Base-by-base conservation (phyloP, 345 rosid species). In the Limnanthes douglasii region DNA sequence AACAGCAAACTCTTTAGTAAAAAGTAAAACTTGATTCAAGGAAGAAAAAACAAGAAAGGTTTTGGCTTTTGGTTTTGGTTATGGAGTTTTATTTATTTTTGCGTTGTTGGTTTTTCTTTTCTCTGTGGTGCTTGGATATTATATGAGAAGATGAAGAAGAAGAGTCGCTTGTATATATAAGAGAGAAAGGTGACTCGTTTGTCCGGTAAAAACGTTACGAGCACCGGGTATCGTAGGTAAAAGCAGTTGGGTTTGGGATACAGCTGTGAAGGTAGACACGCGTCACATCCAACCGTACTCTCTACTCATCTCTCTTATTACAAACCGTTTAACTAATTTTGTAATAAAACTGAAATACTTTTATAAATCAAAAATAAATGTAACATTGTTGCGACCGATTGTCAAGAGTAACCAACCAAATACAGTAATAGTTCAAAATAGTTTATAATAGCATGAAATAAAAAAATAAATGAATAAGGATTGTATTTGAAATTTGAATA, bases 251-350 rank as follows among this genome's bases (percentile, higher is more conserved):
- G 46, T 34, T 72, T 64, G 93, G 69, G 76, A 68, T 66, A 76
- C 96, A 85, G 93, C 93, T 85, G 93, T 66, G 54, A 6, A 21
- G 8, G 23, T 6, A 44, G 44, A 79, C 93, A 85, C 93, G 86
- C 69, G 93, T 85, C 90, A 34, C 31, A 8, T 5, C n/a, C 48
- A 46, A 37, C 21, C 50, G 47, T 41, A 42, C 24, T 21, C 21
- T 20, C 24, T 27, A 42, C 43, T 27, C 7, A 34, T 15, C 6
- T 38, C 34, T 3, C 34, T 6, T n/a, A 3, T 7, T 21, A 28
- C 8, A 22, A 22, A 3, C 11, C 3, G 1, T 3, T 14, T 31
- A n/a, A n/a, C n/a, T n/a, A n/a, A n/a, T n/a, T n/a, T n/a, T n/a
- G n/a, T n/a, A n/a, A n/a, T n/a, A n/a, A n/a, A n/a, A n/a, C n/a